Conservation (phyloP, 306 rosid species). For the Pyrus bretschneideri region DNA sequence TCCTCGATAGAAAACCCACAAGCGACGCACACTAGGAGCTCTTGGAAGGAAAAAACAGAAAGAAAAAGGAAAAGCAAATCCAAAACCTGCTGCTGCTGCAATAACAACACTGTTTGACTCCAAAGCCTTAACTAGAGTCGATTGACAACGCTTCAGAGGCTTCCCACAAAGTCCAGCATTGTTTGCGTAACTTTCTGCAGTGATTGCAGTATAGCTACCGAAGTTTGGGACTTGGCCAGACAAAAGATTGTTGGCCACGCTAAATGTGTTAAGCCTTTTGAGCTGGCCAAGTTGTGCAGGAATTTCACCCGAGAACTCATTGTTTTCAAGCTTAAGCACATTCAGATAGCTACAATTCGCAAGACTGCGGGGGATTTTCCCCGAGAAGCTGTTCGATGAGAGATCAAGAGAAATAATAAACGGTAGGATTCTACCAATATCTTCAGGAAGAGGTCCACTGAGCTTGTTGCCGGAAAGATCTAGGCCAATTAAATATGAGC, state of each 20-base stretch:
- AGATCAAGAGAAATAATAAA: background rate
- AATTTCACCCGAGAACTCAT: conserved; percentile 5
- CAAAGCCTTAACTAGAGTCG: too few relatives aligned
- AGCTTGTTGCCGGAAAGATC: background rate
- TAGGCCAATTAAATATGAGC: background rate
- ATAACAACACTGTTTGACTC: too few relatives aligned
- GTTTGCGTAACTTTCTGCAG: background rate
- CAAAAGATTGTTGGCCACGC: conserved; percentile 7
- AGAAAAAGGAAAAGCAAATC: too few relatives aligned
- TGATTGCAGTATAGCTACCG: too few relatives aligned
- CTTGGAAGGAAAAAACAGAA: too few relatives aligned
- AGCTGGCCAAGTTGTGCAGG: background rate
- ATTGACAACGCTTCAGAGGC: too few relatives aligned
- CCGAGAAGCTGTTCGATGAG: conserved; percentile 7
- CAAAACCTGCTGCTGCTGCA: background rate
- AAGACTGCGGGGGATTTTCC: background rate
- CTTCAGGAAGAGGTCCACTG: background rate
- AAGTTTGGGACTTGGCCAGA: background rate
- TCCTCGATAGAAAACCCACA: too few relatives aligned
- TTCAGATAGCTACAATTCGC: background rate
- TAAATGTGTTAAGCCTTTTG: background rate
- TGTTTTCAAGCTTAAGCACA: background rate
- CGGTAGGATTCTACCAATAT: fast-evolving
- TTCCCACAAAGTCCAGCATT: background rate
- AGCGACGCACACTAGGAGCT: too few relatives aligned